These are phyloP conservation scores for Penicillium sp. DNA, from an alignment of 2,329 filamentous ascomycete species.

Conservation along the genomic window DNA sequence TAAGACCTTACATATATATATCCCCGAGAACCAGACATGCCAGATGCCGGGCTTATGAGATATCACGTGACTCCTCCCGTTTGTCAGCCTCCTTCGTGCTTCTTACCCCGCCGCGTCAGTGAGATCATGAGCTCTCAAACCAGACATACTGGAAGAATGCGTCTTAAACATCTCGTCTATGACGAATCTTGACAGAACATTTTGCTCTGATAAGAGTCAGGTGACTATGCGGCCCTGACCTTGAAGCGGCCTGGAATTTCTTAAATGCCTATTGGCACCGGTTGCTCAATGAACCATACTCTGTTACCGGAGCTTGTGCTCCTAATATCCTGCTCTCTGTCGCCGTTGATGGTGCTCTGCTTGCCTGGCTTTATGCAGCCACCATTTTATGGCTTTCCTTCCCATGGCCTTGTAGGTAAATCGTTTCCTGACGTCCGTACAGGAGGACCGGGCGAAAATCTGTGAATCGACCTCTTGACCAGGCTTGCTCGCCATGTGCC, in stretches of 20 bases:
- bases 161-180: not conserved
- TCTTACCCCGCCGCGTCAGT: too few species aligned
- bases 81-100: too few species aligned
- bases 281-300: not conserved
- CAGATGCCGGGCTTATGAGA: too few species aligned
- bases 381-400: not conserved
- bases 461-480: conserved; percentile 1
- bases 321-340: conserved; percentile 1
- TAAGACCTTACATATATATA: too few species aligned
- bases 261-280: not conserved
- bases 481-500: conserved; percentile 7
- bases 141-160: not conserved
- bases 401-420: not conserved
- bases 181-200: not conserved
- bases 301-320: not conserved
- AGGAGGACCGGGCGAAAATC: not conserved
- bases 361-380: conserved; percentile 2
- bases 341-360: not conserved
- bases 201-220: not conserved
- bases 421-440: not conserved
- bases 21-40: not conserved
- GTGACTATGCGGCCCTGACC: not conserved
- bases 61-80: too few species aligned
- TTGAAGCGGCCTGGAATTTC: not conserved
- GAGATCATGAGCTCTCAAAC: too few species aligned